Base-by-base conservation (phyloP, 805 yeast genomes). In the Saitoella complicata region DNA sequence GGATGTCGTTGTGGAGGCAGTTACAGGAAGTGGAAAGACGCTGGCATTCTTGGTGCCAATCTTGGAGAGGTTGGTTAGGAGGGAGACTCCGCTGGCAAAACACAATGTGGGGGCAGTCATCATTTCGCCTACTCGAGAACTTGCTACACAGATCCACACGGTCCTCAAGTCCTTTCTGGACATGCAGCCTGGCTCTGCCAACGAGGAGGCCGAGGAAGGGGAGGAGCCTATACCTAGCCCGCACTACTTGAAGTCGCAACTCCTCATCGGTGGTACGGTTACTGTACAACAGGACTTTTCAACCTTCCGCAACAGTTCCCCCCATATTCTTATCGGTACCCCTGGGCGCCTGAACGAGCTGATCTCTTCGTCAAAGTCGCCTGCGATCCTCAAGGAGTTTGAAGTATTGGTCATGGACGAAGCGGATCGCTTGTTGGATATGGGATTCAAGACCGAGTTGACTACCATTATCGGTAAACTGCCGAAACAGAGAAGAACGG, bases 11-110 rank as follows among this genome's bases (percentile, higher is more conserved):
- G 97, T 86, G 1, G 96, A 91, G 58, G 94, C 96, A 0, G 95
- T 85, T 1, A 91, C 98, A 0, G 98, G 98, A 0, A 86, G 96
- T 0, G 98, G 98, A n/a, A 91, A 91, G 59, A 91, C 98, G 0
- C 60, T 87, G n/a, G 80, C 96, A 3, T 91, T 82, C 64, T 75
- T 78, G 4, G 69, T 91, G 2, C 98, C 98, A 0, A 71, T 82
- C 1, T 55, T 86, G 4, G 88, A 86, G 53, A 78, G 76, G 52
- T 61, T 86, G 7, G 32, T 52, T 53, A 29, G 62, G 68, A 49
- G 53, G 33, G 47, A 53, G 6, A 59, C 53, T 53, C 45, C 58
- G 55, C 44, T 62, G 55, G 49, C 51, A 53, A 39, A 69, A 49
- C 93, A 91, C 7, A 78, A 78, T 49, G 73, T 84, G 57, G 72